Percentiles rank a stretch among this genome's conserved stretches.
Evolutionary conservation across 805 yeast genomes (phyloP).

Genomic region (Candida insectorum): DNA sequence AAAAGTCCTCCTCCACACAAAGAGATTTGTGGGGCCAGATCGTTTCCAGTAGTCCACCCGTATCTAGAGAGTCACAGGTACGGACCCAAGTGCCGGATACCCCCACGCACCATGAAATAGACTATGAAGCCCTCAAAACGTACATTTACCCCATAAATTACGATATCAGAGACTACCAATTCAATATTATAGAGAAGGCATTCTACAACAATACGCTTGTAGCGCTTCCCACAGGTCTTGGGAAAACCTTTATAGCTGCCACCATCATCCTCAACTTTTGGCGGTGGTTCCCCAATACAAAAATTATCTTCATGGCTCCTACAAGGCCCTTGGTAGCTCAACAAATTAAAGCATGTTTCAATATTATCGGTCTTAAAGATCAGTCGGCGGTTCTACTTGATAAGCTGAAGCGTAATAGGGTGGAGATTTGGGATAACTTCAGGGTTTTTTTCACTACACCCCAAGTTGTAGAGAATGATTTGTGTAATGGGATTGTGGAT

Average conservation of each 20-base stretch:
- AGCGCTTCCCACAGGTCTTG: constrained; percentile 96
- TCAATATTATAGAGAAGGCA: constrained; percentile 69
- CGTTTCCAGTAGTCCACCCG: constrained; percentile 3
- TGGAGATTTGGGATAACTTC: constrained; percentile 71
- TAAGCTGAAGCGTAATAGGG: constrained; percentile 55
- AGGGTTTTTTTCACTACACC: constrained; percentile 93
- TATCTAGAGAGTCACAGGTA: no score
- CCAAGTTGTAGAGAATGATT: constrained; percentile 90
- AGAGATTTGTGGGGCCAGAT: constrained; percentile 11
- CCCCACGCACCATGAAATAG: constrained; percentile 25
- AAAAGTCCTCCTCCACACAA: no score
- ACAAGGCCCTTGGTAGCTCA: constrained; percentile 95
- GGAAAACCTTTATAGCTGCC: constrained; percentile 94
- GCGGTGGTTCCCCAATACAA: constrained; percentile 78
- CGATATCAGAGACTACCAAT: constrained; percentile 85
- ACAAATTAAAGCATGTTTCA: constrained; percentile 89
- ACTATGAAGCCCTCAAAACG: constrained; percentile 22
- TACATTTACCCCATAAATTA: constrained; percentile 84
- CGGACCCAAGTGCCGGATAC: constrained; percentile 2
- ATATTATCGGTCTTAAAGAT: constrained; percentile 73
- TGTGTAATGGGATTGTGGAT: constrained; percentile 67
- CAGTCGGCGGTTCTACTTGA: constrained; percentile 79
- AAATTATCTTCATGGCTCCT: constrained; percentile 93
- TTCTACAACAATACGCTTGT: constrained; percentile 73
- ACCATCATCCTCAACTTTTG: constrained; percentile 88